Evolutionary conservation across 306 rosid genomes (phyloP).

Genomic region (Acacia confusa): DNA sequence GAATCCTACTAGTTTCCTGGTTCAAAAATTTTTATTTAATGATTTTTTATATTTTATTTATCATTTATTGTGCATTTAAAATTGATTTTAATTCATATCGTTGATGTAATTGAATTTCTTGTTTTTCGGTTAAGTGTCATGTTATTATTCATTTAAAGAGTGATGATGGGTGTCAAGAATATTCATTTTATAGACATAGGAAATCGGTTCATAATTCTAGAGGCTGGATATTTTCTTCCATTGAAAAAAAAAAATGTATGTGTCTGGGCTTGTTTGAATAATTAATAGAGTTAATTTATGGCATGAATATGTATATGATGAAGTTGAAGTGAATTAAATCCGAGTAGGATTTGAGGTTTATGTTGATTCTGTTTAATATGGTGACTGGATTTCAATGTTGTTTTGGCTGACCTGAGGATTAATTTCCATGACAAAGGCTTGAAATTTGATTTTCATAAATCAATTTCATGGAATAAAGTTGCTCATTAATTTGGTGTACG

Average conservation of each 20-base stretch:
- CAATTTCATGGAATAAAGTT: background rate
- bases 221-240: background rate
- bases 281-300: background rate
- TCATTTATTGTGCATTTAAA: background rate
- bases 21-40: no score
- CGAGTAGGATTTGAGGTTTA: background rate
- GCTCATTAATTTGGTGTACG: background rate
- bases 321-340: background rate
- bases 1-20: background rate
- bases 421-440: background rate
- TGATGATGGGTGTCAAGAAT: background rate
- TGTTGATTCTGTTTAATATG: slow-evolving; percentile 10
- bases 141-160: background rate
- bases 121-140: background rate
- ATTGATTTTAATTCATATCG: background rate
- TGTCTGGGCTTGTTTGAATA: background rate
- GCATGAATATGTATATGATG: background rate
- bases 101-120: background rate
- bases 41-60: background rate
- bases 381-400: background rate
- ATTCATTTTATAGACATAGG: background rate
- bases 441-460: slow-evolving; percentile 3
- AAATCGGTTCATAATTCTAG: background rate
- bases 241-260: background rate
- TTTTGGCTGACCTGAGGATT: background rate